Base-by-base conservation (phyloP, 164 flowering plant genomes). In the Macadamia tetraphylla region DNA sequence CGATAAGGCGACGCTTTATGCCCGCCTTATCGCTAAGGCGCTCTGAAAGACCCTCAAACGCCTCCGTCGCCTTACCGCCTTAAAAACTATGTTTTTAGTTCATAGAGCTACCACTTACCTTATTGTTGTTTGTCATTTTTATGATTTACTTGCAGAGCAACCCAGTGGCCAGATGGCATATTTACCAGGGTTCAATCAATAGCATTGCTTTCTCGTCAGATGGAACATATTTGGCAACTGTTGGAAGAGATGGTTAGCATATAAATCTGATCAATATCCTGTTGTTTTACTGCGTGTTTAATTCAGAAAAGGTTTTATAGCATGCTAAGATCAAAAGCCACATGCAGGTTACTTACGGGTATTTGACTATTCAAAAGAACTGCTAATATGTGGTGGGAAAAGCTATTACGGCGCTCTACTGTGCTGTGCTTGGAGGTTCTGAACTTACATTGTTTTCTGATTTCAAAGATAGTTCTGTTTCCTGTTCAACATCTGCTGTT, bases 361-460 rank as follows among this genome's bases (percentile, higher is more conserved):
- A 23, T 92, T 92, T 81, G 96, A 95, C 78, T 95, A 85, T 81
- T 80, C 84, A 65, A 95, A 80, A 69, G 97, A 91, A 73, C 96
- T 88, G 71, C 86, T 95, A 31, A 74, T 87, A 62, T 92, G 92
- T 73, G 99, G 99, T 60, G 96, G 91, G 59, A 92, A 92, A 83
- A 87, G 98, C 74, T 95, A 95, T 70, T 95, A 95, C 78, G 99
- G 99, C 67, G 99, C 99, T 77, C 72, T 88, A 17, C 71, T 92
- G 29, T 95, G 99, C 64, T 95, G 99, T 78, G 90, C 98, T 58
- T 95, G 99, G 99, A 95, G 99, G 98, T 95, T 66, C 65, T 49
- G 53, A 52, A 23, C 52, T 74, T 59, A 17, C 23, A 18, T 30
- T 30, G n/a, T 64, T 51, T 60, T 46, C 57, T 23, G 35, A n/a